Evolutionary conservation across 2,329 filamentous ascomycete genomes (phyloP), one percentile per base, ranked within the genome.

Genomic region (Ilyonectria sp.): DNA sequence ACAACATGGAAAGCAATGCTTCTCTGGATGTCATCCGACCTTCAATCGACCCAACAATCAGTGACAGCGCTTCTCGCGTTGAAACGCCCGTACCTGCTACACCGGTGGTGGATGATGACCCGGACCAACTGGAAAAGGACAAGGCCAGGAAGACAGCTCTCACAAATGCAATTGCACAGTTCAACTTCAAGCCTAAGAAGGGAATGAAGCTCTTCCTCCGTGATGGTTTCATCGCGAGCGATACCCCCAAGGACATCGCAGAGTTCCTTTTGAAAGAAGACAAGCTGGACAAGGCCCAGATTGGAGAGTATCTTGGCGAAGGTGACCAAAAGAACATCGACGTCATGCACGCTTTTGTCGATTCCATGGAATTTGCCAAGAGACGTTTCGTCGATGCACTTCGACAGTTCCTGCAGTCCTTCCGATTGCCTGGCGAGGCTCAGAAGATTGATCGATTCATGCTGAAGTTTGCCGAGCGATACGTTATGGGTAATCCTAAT

Each of bases 401-500:
- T 29, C 91, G 96, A 43, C 91, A 94, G 65, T 99, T 99, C 76
- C 84, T 99, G 13, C 96, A 99, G 79, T 93, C 94, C 31, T 99
- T 99, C 85, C 92, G 96, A 69, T 85, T 99, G 15, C 96, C 96
- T 0, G 96, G 96, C 68, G 96, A 99, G 81, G 95, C 95, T 0
- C 96, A 99, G 79, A 99, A 99, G 84, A 99, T 99, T 73, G 96
- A 99, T 89, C 93, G 96, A 54, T 97, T 98, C 82, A 98, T 99
- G 96, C 85, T 99, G 72, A 99, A 99, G 80, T 99, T 98, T 82
- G 96, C 96, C 10, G 95, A 98, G 80, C 91, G 95, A 67, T 99
- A 99, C 79, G 93, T 97, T 58, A 92, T 92, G 67, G 95, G 95
- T 33, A 99, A 99, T 74, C 96, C 96, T 0, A 97, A 97, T 77